Conservation (phyloP, 805 yeast species). For the Pichia ethanolica region DNA sequence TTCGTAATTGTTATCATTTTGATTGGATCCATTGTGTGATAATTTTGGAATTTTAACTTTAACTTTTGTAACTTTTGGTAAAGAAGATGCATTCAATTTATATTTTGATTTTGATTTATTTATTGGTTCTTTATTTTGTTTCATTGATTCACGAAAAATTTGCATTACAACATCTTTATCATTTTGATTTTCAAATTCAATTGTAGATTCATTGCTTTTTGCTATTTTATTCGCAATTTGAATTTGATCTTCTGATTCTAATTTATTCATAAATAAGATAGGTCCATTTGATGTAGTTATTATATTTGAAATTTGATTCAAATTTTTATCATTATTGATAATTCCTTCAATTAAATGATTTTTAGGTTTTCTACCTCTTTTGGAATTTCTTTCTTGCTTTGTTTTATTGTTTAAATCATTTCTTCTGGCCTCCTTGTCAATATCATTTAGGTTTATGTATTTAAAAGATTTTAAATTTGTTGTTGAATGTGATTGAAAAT, state of each 20-base stretch:
- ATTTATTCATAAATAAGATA: too few species aligned
- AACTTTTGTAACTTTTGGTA: slow-evolving; percentile 1
- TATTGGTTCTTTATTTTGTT: slow-evolving; percentile 2
- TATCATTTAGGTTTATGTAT: too few species aligned
- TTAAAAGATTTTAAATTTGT: too few species aligned
- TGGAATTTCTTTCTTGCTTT: too few species aligned
- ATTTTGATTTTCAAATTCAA: neutral
- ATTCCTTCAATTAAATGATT: too few species aligned
- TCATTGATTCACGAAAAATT: slow-evolving; percentile 6
- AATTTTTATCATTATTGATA: too few species aligned
- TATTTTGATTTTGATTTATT: neutral
- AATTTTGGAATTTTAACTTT: neutral
- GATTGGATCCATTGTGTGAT: neutral
- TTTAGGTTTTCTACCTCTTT: too few species aligned
- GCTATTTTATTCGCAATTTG: neutral
- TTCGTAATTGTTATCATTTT: neutral
- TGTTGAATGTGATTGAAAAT: too few species aligned
- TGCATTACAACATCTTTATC: slow-evolving; percentile 1
- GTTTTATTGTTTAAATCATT: too few species aligned
- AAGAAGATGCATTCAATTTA: neutral
- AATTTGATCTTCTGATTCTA: neutral
- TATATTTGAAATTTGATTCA: too few species aligned
- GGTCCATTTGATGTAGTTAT: too few species aligned
- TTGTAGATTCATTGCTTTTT: too few species aligned
- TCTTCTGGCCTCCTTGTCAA: neutral